These are phyloP conservation scores for Panaeolus cyanescens DNA, from an alignment of 768 basidiomycete species.

Conservation along the genomic window DNA sequence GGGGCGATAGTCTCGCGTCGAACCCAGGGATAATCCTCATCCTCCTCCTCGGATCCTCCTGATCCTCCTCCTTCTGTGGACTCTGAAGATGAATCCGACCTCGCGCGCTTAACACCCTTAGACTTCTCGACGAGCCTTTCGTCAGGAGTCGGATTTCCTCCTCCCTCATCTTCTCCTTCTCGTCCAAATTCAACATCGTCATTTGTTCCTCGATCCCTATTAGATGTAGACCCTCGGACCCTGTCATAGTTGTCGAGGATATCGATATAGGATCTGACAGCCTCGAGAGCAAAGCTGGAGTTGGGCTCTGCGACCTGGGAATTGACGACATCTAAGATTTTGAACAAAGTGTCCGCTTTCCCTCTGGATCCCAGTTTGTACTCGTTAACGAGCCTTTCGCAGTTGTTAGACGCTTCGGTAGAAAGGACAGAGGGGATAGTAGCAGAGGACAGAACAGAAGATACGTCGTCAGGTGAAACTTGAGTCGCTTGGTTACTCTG, in stretches of 20 bases:
- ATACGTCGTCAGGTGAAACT: too few relatives aligned
- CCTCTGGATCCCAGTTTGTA: background rate
- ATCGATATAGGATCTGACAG: constrained; percentile 10
- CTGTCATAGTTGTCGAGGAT: constrained; percentile 14
- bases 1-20: constrained; percentile 4
- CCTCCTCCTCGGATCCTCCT: background rate
- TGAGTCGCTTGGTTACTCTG: too few relatives aligned
- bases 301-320: background rate
- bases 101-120: too few relatives aligned
- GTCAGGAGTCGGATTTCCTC: too few relatives aligned
- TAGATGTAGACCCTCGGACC: background rate
- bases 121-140: too few relatives aligned
- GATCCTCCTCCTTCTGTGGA: background rate
- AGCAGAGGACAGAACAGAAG: too few relatives aligned
- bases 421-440: background rate
- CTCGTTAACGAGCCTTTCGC: background rate
- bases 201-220: too few relatives aligned
- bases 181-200: too few relatives aligned
- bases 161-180: too few relatives aligned
- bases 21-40: constrained; percentile 6
- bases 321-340: background rate
- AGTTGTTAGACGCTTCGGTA: background rate
- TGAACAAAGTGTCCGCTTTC: constrained; percentile 2
- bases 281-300: constrained; percentile 3
- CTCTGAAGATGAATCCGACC: too few relatives aligned